A percentile compares a stretch with the other conserved stretches of the same genome.
These are phyloP conservation scores for Ceratocystis albifundus DNA, from an alignment of 2,329 filamentous ascomycete species.

Conservation along the genomic window DNA sequence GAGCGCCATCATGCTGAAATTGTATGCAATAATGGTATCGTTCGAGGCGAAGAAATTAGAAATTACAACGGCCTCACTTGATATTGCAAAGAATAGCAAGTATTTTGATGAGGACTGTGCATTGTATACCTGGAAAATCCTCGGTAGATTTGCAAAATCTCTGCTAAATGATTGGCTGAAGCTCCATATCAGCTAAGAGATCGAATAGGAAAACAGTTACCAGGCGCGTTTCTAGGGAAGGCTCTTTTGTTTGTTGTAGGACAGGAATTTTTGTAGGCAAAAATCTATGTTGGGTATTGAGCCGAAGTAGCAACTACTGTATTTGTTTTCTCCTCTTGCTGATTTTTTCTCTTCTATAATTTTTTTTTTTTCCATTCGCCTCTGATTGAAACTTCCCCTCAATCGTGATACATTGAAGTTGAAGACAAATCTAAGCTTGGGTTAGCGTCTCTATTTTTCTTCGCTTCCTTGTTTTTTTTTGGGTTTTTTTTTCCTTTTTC, in stretches of 20 bases:
- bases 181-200: neutral
- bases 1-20: neutral
- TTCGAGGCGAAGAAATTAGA: neutral
- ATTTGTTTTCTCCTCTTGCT: neutral
- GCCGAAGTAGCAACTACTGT: neutral
- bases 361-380: neutral
- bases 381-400: neutral
- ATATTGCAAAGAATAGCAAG: too few species aligned
- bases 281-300: neutral
- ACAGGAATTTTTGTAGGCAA: neutral
- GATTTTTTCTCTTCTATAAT: neutral
- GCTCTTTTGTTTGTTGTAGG: conserved; percentile 10
- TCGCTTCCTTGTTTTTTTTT: neutral
- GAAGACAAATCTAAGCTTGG: neutral
- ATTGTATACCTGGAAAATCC: neutral
- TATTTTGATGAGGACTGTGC: too few species aligned
- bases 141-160: neutral
- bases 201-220: neutral
- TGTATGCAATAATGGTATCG: neutral
- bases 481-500: too few species aligned
- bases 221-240: conserved; percentile 1
- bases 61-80: neutral
- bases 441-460: neutral
- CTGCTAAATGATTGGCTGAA: neutral
- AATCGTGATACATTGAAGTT: neutral